Evolutionary conservation across 352 stramenopile genomes (phyloP).

Genomic region (Phytopythium mirpurense): DNA sequence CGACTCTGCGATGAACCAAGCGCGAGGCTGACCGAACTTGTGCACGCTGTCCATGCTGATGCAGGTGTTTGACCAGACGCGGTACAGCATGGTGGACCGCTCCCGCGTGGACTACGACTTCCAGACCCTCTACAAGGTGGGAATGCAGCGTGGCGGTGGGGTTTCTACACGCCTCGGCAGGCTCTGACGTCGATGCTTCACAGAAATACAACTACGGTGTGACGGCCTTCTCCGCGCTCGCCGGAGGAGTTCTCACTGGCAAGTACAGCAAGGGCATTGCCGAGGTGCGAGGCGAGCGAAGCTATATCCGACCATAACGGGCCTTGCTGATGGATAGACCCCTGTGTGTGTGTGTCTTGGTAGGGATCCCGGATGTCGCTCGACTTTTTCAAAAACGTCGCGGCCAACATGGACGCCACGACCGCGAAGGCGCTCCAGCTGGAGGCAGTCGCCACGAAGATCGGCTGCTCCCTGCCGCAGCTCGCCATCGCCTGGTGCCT

Average conservation of each 20-base stretch:
- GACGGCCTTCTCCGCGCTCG: constrained; percentile 66
- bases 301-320: too few relatives aligned
- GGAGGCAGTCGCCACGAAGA: constrained; percentile 30
- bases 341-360: too few relatives aligned
- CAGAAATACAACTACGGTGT: constrained; percentile 60
- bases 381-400: too few relatives aligned
- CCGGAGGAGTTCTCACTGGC: constrained; percentile 56
- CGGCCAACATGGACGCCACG: too few relatives aligned
- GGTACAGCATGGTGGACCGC: constrained; percentile 68
- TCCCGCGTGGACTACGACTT: constrained; percentile 60
- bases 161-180: too few relatives aligned
- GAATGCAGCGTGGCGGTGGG: constrained; percentile 10
- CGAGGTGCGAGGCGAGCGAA: too few relatives aligned
- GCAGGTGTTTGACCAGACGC: constrained; percentile 45
- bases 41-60: too few relatives aligned
- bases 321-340: too few relatives aligned
- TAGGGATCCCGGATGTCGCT: too few relatives aligned
- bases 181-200: too few relatives aligned
- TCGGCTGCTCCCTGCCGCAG: constrained; percentile 45
- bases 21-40: too few relatives aligned
- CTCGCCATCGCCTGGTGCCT: constrained; percentile 49
- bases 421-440: neutral
- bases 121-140: constrained; percentile 44
- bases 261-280: constrained; percentile 69
- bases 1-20: too few relatives aligned